Base-by-base conservation (phyloP, 345 rosid genomes). In the Hibiscus tridactylites region DNA sequence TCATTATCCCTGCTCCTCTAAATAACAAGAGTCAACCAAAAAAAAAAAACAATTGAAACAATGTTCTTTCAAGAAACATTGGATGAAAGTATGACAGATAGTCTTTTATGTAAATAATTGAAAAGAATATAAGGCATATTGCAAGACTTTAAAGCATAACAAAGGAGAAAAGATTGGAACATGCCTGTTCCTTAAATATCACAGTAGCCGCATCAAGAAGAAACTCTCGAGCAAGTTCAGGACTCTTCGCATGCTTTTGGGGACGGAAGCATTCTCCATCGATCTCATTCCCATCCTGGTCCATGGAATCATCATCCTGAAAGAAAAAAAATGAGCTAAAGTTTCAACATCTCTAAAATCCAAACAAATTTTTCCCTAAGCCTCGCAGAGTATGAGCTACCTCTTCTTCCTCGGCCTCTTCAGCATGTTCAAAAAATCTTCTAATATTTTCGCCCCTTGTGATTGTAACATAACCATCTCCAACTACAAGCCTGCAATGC, bases 171-270 rank as follows among this genome's bases (percentile, higher is more conserved):
- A 57, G 65, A 63, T 73, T 46, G 21, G 60, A 70, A 79, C 86
- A 73, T 81, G 82, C 97, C 96, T 95, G 97, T 79, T 95, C 99
- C 84, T 95, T 95, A 69, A 95, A 95, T 73, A 95, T 90, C 73
- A 95, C 92, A 4, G 92, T 80, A 61, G 97, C 97, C 44, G 97
- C 96, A 86, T 95, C 99, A 37, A 92, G 86, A 78, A 95, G 99
- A 86, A 95, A 95, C 81, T 95, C 97, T 81, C 99, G 90, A 80
- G 99, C 99, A 83, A 92, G 99, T 83, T 95, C 99, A 73, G 97
- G 97, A 89, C 97, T 95, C 88, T 95, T 95, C 52, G 97, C 99
- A 77, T 95, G 97, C 85, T 95, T 90, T 79, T 94, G 99, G 46
- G 99, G 97, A 80, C 90, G 97, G 72, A 86, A 87, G 82, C 98